These are phyloP conservation scores for Chlorella sp. DNA, from an alignment of 139 green algal species.

Conservation along the genomic window DNA sequence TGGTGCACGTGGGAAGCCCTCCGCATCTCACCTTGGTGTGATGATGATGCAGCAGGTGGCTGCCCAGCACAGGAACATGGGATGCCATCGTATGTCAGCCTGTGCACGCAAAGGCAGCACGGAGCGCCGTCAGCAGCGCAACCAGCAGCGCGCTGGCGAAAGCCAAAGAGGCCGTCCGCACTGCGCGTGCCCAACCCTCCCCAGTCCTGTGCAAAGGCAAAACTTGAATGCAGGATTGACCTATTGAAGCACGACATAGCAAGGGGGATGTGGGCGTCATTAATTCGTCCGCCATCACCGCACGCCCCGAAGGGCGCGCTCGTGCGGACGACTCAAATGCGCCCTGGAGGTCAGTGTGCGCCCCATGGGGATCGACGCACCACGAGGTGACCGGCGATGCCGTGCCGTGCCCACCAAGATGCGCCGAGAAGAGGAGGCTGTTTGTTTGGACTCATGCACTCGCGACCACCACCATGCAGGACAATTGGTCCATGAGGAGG, in stretches of 20 bases:
- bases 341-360: neutral
- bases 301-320: neutral
- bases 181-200: neutral
- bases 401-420: neutral
- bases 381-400: neutral
- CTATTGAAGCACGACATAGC: neutral
- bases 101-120: neutral
- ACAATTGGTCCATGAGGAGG: no score
- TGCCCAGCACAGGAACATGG: no score
- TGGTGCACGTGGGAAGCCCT: no score
- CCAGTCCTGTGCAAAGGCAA: neutral
- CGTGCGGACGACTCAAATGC: conserved; percentile 8
- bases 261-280: neutral
- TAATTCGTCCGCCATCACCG: conserved; percentile 8
- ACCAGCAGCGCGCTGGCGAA: neutral
- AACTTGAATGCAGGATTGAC: neutral
- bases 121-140: neutral
- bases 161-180: neutral
- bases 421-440: neutral
- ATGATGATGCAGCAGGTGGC: no score
- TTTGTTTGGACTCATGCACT: no score
- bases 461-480: no score
- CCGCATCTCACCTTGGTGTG: no score
- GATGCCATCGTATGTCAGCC: no score
- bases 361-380: conserved; percentile 8